These are phyloP conservation scores for Trypanosoma mega DNA, from an alignment of 208 protist species.

Conservation along the genomic window DNA sequence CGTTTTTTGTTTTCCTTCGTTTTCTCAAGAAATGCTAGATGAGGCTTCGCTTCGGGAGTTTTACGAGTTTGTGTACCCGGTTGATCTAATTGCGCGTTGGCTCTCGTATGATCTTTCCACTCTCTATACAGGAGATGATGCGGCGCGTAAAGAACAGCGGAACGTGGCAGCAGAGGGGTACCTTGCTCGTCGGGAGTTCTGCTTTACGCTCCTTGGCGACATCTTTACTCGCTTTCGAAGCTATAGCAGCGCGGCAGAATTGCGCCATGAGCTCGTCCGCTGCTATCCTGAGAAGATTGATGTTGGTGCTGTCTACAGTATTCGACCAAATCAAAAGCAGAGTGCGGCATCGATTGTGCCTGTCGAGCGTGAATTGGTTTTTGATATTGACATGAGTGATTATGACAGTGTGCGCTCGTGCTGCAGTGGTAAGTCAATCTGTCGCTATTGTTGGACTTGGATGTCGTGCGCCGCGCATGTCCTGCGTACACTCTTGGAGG, in stretches of 20 bases:
- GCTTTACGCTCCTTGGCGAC: constrained; percentile 88
- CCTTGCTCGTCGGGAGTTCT: constrained; percentile 84
- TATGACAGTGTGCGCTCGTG: constrained; percentile 98
- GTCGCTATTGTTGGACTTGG: constrained; percentile 96
- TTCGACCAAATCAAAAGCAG: constrained; percentile 84
- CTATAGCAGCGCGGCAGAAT: constrained; percentile 65
- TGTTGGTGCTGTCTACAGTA: constrained; percentile 86
- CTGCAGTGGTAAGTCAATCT: constrained; percentile 95
- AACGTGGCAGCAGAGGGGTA: constrained; percentile 46
- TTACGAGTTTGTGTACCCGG: constrained; percentile 87
- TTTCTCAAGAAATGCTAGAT: constrained; percentile 42
- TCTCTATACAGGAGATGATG: background rate
- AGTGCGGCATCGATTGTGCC: constrained; percentile 67
- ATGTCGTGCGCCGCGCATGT: constrained; percentile 94
- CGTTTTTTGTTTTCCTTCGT: constrained; percentile 12
- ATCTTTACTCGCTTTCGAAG: constrained; percentile 88
- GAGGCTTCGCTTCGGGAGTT: constrained; percentile 81
- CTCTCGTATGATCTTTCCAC: constrained; percentile 57
- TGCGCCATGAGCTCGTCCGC: constrained; percentile 73
- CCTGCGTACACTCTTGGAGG: constrained; percentile 77
- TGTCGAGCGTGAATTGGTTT: constrained; percentile 96
- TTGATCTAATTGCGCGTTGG: constrained; percentile 78
- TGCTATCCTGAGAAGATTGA: constrained; percentile 89
- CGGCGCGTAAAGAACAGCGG: constrained; percentile 12
- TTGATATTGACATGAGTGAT: constrained; percentile 99